Percentiles rank a stretch among this genome's conserved stretches.
These are phyloP conservation scores for Ophiostoma ips DNA, from an alignment of 2,329 filamentous ascomycete genomes.

Conservation along the genomic window DNA sequence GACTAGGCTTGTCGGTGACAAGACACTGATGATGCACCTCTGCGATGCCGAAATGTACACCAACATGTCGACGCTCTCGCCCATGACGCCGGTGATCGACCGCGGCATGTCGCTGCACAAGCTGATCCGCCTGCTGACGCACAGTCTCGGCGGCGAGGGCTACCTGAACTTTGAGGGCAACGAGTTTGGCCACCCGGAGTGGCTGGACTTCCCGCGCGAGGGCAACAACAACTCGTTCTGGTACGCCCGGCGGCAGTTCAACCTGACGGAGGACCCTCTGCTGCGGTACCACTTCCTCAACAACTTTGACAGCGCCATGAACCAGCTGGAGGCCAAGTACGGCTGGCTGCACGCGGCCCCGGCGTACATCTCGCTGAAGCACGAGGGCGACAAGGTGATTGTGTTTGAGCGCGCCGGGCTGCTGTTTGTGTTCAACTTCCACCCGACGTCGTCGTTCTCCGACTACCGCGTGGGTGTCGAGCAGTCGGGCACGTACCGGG, in stretches of 20 bases:
- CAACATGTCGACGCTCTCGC: slow-evolving; percentile 78
- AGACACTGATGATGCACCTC: slow-evolving; percentile 94
- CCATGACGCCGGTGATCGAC: slow-evolving; percentile 78
- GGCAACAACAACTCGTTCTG: slow-evolving; percentile 90
- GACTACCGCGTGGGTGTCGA: slow-evolving; percentile 92
- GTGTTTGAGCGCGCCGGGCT: slow-evolving; percentile 88
- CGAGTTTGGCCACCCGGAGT: slow-evolving; percentile 96
- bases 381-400: slow-evolving; percentile 85
- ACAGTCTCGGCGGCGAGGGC: slow-evolving; percentile 82
- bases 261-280: slow-evolving; percentile 72
- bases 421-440: slow-evolving; percentile 94
- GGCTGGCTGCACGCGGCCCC: slow-evolving; percentile 80
- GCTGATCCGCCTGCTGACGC: slow-evolving; percentile 89
- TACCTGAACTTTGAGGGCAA: slow-evolving; percentile 99
- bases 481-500: slow-evolving; percentile 66
- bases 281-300: slow-evolving; percentile 87
- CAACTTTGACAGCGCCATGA: slow-evolving; percentile 88
- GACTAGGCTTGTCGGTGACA: slow-evolving; percentile 86
- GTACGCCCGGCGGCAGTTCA: slow-evolving; percentile 87
- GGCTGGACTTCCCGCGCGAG: slow-evolving; percentile 93
- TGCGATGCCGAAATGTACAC: slow-evolving; percentile 97
- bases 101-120: slow-evolving; percentile 90
- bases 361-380: slow-evolving; percentile 86
- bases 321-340: slow-evolving; percentile 72
- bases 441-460: slow-evolving; percentile 68